Evolutionary conservation across 129 eudicot species (phyloP).

Genomic region (Ambrosia trifida): DNA sequence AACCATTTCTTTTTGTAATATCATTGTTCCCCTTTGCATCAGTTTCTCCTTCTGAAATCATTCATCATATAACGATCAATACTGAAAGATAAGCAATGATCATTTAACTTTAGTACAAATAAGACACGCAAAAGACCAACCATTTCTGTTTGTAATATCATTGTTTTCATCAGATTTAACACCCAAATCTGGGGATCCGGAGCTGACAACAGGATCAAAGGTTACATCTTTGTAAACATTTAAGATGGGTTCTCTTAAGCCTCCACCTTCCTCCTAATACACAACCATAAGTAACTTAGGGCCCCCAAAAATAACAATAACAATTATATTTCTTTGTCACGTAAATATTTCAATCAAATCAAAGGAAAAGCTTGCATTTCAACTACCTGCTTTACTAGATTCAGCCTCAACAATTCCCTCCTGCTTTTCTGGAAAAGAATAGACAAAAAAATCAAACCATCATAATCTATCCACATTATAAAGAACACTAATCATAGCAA

Average conservation of each 20-base stretch:
- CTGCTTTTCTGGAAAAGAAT: constrained; percentile 59
- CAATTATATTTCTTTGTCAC: background rate
- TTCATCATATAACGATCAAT: background rate
- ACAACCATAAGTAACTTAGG: constrained; percentile 15
- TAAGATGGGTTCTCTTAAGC: constrained; percentile 56
- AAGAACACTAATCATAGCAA: constrained; percentile 4
- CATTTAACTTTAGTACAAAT: constrained; percentile 3
- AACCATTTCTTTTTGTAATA: constrained; percentile 41
- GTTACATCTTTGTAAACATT: constrained; percentile 64
- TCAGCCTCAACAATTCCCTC: constrained; percentile 54
- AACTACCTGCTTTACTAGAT: constrained; percentile 63
- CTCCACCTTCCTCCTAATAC: constrained; percentile 58
- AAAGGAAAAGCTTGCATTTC: constrained; percentile 1
- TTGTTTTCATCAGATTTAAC: constrained; percentile 25
- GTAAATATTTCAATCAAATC: background rate
- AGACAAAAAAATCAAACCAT: background rate
- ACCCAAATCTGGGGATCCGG: constrained; percentile 32
- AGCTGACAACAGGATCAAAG: constrained; percentile 35
- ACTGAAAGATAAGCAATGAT: background rate
- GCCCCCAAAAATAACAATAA: constrained; percentile 9
- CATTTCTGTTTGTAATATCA: constrained; percentile 35
- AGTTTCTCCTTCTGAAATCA: constrained; percentile 41
- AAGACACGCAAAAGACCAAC: constrained; percentile 32
- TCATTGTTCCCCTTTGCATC: constrained; percentile 16
- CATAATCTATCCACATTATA: constrained; percentile 6